Base-by-base conservation (phyloP, 768 basidiomycete genomes). In the Lactarius sp. region DNA sequence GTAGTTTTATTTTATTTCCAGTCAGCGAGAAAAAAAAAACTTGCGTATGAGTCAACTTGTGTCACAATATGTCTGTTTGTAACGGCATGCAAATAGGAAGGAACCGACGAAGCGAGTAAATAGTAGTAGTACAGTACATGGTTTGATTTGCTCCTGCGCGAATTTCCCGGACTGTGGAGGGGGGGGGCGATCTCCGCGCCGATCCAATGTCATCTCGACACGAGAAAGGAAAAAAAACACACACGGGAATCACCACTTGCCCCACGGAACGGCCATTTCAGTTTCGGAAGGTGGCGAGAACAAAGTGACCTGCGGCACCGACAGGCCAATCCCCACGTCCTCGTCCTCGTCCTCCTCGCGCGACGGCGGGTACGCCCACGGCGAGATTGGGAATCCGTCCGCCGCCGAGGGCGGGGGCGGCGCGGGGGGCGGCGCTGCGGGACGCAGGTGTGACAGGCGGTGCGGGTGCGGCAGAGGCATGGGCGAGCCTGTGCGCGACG, bases 331-430 rank as follows among this genome's bases (percentile, higher is more conserved):
- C n/a, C 42, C 52, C 7, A 10, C 46, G 6, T 59, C 57, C 34
- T 51, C 41, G 12, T 60, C 59, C 18, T 14, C n/a, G 0, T 55
- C 51, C 4, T 59, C 64, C 10, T 41, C 60, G 27, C 22, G 34
- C 5, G 22, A 31, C 34, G 47, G 36, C 13, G 52, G 49, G 18
- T 18, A 12, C 6, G 58, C 61, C 67, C 67, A 68, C n/a, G 67
- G 67, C 58, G 65, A 56, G 33, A 52, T 36, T 1, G 61, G 51
- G 16, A 27, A 66, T n/a, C 58, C 65, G 31, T 59, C 57, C 22
- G 65, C 67, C 4, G 67, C 65, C 1, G 67, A 66, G 14, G 67
- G 65, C 14, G 67, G 67, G 0, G 67, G 66, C 2, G 66, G 67
- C n/a, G 67, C 65, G 18, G 67, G 65, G 0, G 65, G 59, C 2